phyloP scores from a whole-genome alignment of 331 rosid species.

The Quercus lobata region DNA sequence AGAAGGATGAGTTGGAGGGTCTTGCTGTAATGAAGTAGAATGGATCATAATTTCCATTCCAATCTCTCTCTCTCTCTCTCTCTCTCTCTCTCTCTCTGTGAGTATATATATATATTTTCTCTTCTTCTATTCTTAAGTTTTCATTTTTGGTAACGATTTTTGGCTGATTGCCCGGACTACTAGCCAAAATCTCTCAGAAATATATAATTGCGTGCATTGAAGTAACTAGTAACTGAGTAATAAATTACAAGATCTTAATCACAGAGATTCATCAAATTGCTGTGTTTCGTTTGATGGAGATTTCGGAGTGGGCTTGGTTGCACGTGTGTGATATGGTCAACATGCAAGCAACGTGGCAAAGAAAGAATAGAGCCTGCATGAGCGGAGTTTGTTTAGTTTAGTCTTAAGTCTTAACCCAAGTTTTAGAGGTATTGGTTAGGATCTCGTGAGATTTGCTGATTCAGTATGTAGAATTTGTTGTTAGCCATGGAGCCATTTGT shows the following conservation, averaged over 20 bases:
- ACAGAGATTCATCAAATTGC: not conserved
- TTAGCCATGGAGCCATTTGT: not conserved
- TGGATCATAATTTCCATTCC: slow-evolving; percentile 9
- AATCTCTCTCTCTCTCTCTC: not conserved
- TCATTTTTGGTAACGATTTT: not conserved
- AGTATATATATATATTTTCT: too few relatives aligned
- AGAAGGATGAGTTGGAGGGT: not conserved
- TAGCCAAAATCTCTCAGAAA: too few relatives aligned
- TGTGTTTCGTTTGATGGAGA: not conserved
- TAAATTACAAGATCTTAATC: not conserved
- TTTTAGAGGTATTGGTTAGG: not conserved
- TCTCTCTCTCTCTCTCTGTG: not conserved
- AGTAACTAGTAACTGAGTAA: too few relatives aligned
- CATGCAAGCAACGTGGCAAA: not conserved
- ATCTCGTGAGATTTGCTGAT: not conserved
- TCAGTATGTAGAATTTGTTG: too few relatives aligned
- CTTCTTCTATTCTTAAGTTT: not conserved
- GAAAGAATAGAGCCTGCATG: not conserved
- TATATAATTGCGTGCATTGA: too few relatives aligned
- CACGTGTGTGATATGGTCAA: too few relatives aligned
- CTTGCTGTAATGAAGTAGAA: slow-evolving; percentile 15
- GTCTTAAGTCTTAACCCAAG: not conserved
- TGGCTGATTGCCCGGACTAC: not conserved
- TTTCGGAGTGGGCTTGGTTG: not conserved
- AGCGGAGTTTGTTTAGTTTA: not conserved